A percentile compares a stretch with the other conserved stretches of the same genome.
Evolutionary conservation across 2,329 filamentous ascomycete species (phyloP).

Genomic region (Hypomyces perniciosus): DNA sequence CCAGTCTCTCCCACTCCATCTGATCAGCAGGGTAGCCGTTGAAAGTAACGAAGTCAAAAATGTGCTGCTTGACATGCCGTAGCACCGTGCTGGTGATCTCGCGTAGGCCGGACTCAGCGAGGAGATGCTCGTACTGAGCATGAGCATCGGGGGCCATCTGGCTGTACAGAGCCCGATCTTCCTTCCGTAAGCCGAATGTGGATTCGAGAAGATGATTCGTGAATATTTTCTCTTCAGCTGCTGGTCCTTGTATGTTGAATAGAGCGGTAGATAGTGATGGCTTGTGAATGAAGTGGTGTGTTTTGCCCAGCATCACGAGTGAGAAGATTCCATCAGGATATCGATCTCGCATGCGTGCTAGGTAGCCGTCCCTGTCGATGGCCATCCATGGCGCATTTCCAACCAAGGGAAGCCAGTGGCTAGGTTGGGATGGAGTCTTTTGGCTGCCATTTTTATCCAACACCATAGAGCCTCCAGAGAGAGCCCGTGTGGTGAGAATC

Average conservation of each 20-base stretch:
- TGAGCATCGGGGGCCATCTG: conserved; percentile 23
- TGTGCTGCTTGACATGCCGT: conserved; percentile 22
- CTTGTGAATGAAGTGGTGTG: conserved; percentile 29
- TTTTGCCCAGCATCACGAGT: conserved; percentile 26
- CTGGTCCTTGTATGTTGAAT: conserved; percentile 23
- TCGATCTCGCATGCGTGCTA: conserved; percentile 25
- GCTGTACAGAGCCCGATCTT: conserved; percentile 27
- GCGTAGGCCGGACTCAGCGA: conserved; percentile 21
- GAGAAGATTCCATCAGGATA: conserved; percentile 32
- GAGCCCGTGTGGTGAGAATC: conserved; percentile 21
- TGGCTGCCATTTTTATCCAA: conserved; percentile 1
- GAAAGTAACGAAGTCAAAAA: conserved; percentile 33
- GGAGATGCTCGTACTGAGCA: conserved; percentile 22
- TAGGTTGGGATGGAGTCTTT: conserved; percentile 13
- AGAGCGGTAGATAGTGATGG: conserved; percentile 25
- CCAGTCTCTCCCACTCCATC: conserved; percentile 32
- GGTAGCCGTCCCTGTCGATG: conserved; percentile 23
- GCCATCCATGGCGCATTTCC: conserved; percentile 31
- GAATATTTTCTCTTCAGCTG: conserved; percentile 23
- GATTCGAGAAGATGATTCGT: conserved; percentile 23
- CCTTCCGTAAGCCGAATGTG: conserved; percentile 28
- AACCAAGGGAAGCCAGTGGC: conserved; percentile 31
- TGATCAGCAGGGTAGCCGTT: conserved; percentile 33
- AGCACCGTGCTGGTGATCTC: conserved; percentile 17
- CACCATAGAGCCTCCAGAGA: conserved; percentile 10